Percentiles rank a stretch among this genome's conserved stretches.
Evolutionary conservation across 768 basidiomycete genomes (phyloP).

Genomic region (Lactifluus volemus): DNA sequence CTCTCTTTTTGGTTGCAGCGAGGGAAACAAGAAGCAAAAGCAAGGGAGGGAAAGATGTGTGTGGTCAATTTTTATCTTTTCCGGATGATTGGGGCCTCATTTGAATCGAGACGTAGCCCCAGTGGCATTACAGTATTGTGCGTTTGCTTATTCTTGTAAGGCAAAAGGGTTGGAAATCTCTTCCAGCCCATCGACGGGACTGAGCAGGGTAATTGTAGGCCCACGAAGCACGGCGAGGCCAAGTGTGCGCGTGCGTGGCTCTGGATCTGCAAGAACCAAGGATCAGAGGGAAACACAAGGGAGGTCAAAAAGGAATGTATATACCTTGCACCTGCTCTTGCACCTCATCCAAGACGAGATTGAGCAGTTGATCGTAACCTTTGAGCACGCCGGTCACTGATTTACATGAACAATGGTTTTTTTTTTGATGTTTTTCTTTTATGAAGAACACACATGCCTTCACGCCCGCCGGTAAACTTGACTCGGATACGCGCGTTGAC

Average conservation of each 20-base stretch:
- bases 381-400: constrained; percentile 88
- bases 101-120: neutral
- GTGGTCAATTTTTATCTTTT: neutral
- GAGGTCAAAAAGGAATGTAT: neutral
- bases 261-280: constrained; percentile 40
- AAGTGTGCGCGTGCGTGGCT: constrained; percentile 53
- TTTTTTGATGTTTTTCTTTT: neutral
- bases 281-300: neutral
- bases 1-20: neutral
- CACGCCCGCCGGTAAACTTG: constrained; percentile 96
- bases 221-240: constrained; percentile 89
- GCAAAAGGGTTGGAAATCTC: constrained; percentile 89
- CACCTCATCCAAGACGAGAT: constrained; percentile 95
- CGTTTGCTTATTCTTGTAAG: constrained; percentile 45
- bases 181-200: constrained; percentile 91
- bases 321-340: constrained; percentile 70
- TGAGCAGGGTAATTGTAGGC: constrained; percentile 88
- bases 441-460: constrained; percentile 45
- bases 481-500: constrained; percentile 87
- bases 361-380: constrained; percentile 93
- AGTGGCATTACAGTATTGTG: neutral
- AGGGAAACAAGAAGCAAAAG: neutral
- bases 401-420: neutral
- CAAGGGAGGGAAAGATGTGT: neutral
- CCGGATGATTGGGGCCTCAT: neutral